phyloP scores from a whole-genome alignment of 352 stramenopile species.

The Pythium brassicae region DNA sequence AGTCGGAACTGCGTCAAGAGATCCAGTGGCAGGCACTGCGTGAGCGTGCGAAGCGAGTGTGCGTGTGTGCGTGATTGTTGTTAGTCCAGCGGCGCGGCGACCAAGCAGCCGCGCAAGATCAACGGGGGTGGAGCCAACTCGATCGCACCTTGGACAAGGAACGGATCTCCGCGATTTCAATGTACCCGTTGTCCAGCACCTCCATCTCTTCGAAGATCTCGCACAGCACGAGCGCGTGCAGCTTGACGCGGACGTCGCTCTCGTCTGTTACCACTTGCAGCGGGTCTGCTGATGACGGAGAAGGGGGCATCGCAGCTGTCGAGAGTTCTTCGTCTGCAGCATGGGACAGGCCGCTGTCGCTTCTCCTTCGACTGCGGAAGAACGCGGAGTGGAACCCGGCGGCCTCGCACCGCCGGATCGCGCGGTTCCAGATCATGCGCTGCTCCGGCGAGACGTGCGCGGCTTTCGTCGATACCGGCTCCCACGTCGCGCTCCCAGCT shows the following conservation, averaged over 20 bases:
- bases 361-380: neutral
- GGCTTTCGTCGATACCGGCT: neutral
- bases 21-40: slow-evolving; percentile 5
- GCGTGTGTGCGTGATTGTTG: too few relatives aligned
- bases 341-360: too few relatives aligned
- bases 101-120: neutral
- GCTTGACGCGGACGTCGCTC: slow-evolving; percentile 32
- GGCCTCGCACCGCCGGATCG: slow-evolving; percentile 47
- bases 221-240: slow-evolving; percentile 36
- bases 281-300: neutral
- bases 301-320: neutral
- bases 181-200: slow-evolving; percentile 44
- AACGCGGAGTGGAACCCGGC: slow-evolving; percentile 27
- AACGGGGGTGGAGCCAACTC: neutral
- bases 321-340: neutral
- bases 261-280: neutral
- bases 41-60: too few relatives aligned
- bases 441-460: slow-evolving; percentile 18
- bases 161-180: slow-evolving; percentile 66
- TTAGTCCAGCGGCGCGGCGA: too few relatives aligned
- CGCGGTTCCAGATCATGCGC: slow-evolving; percentile 64
- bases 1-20: slow-evolving; percentile 7
- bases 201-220: slow-evolving; percentile 76
- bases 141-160: slow-evolving; percentile 43
- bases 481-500: neutral